phyloP scores from a whole-genome alignment of 225 moss, liverwort and hornwort genomes.

The Physcomitrellopsis africana region DNA sequence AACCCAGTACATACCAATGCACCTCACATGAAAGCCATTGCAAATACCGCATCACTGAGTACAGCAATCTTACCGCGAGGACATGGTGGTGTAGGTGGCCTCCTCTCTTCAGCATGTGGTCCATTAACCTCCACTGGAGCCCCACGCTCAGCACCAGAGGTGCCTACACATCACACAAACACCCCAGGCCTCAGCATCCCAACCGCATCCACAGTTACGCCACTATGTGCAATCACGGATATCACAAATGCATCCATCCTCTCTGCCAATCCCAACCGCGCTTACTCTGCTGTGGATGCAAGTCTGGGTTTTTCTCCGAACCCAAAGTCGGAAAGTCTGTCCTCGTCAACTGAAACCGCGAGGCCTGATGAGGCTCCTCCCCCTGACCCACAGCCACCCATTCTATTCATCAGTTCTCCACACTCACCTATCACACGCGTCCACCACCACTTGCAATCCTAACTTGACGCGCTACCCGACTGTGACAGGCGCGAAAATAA shows the following conservation, averaged over 20 bases:
- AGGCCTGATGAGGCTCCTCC: constrained; percentile 91
- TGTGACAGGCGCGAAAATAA: neutral
- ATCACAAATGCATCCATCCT: neutral
- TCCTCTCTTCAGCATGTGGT: constrained; percentile 62
- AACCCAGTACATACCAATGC: no score
- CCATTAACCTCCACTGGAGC: constrained; percentile 62
- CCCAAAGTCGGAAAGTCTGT: constrained; percentile 96
- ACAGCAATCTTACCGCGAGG: constrained; percentile 61
- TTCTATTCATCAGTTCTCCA: neutral
- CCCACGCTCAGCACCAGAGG: constrained; percentile 57
- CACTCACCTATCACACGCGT: neutral
- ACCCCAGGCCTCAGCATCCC: constrained; percentile 15
- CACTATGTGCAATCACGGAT: neutral
- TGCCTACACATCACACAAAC: constrained; percentile 48
- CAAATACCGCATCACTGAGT: no score
- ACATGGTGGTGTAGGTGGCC: constrained; percentile 52
- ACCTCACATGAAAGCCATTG: no score
- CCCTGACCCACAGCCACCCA: constrained; percentile 55
- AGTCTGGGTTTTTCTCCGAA: constrained; percentile 97
- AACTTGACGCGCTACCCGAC: neutral
- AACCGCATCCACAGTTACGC: neutral
- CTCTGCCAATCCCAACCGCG: neutral
- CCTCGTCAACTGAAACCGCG: constrained; percentile 88
- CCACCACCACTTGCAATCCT: neutral
- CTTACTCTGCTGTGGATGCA: constrained; percentile 96